Conservation (phyloP, 208 protist genomes). For the Leishmania tarentolae region DNA sequence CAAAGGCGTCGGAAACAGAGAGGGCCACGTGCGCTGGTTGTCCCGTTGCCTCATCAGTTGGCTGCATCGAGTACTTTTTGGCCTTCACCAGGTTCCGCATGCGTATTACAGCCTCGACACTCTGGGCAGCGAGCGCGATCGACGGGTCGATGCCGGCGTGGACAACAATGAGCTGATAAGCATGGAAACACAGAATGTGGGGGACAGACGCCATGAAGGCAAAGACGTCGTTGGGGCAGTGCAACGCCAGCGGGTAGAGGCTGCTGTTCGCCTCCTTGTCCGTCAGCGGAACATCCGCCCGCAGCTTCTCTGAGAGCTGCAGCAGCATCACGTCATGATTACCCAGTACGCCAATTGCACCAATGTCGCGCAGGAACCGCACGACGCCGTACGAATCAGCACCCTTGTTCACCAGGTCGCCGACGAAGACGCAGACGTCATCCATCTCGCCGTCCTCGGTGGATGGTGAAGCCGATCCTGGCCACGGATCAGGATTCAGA, state of each 20-base stretch:
- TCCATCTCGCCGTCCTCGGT: constrained; percentile 6
- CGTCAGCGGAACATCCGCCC: constrained; percentile 10
- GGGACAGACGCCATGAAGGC: constrained; percentile 57
- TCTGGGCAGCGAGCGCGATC: constrained; percentile 46
- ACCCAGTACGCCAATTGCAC: constrained; percentile 66
- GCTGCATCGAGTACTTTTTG: constrained; percentile 13
- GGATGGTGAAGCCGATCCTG: neutral
- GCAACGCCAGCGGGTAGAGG: constrained; percentile 45
- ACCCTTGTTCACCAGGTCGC: constrained; percentile 87
- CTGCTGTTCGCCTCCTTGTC: constrained; percentile 41
- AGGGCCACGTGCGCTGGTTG: constrained; percentile 23
- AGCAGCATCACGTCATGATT: constrained; percentile 84
- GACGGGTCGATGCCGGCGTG: constrained; percentile 75
- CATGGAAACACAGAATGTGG: constrained; percentile 67
- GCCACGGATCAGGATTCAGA: neutral
- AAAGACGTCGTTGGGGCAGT: constrained; percentile 51
- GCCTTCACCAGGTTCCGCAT: constrained; percentile 58
- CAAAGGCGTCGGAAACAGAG: constrained; percentile 34
- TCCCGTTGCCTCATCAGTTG: neutral
- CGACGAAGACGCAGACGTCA: constrained; percentile 72
- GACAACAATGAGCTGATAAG: constrained; percentile 59
- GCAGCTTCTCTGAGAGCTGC: constrained; percentile 39
- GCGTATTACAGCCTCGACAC: constrained; percentile 38
- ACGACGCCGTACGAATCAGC: constrained; percentile 74
- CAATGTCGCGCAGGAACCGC: constrained; percentile 46